Base-by-base conservation (phyloP, 495 filamentous ascomycete genomes). In the Melanomma pulvis-pyrius region DNA sequence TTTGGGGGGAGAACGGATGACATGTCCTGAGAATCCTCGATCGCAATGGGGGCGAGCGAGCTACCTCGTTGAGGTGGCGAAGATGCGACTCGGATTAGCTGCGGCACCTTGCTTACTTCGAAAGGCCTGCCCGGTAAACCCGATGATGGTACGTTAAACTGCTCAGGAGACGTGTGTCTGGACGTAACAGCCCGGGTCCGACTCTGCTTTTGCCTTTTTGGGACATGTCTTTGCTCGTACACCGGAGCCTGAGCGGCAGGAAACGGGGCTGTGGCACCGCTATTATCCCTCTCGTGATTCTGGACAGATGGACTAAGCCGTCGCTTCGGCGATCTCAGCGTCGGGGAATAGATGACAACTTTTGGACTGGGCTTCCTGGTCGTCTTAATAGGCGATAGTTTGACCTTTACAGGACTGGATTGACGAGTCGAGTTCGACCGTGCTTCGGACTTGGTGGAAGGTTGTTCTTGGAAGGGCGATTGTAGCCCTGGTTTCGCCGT, bases 11-110 rank as follows among this genome's bases (percentile, higher is more conserved):
- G 2, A n/a, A 29, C 19, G 51, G 26, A 8, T 46, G 59, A n/a
- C n/a, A n/a, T 19, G 15, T 53, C 47, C 29, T 68, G 65, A 1
- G 65, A 70, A 61, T 70, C 62, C 1, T 57, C 67, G 25, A 70
- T 60, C 28, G 28, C 21, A 47, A 70, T 70, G 11, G 61, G 67
- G 36, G 49, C 58, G 7, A 26, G 28, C 15, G 47, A 61, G 26
- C 67, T 70, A 12, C 60, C 60, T 7, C 61, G 39, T 19, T 12
- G 9, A n/a, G 17, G 8, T 3, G 39, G 2, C n/a, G 39, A 7
- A n/a, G 8, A 11, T 44, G 9, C 39, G 39, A 15, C 39, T 7
- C 3, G 8, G 39, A 2, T 11, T 3, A 17, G 39, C 39, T 44
- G 39, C 9, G 39, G 9, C 17, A 15, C 13, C n/a, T 44, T 44